Evolutionary conservation across 768 basidiomycete species (phyloP).

Genomic region (Clavulina sp.): DNA sequence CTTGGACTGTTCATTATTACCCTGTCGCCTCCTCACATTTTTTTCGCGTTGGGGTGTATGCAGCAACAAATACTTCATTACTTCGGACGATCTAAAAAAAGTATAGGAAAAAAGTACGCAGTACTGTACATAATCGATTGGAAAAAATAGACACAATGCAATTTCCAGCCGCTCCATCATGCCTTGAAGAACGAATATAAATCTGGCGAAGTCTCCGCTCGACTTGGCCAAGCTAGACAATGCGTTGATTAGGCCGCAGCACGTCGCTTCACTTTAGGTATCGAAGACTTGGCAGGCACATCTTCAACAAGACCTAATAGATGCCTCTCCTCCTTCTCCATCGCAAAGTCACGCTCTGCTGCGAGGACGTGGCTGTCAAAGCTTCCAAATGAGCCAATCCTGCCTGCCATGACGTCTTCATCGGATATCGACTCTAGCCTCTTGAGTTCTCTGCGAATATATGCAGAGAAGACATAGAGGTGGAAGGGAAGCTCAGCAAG

Average conservation of each 20-base stretch:
- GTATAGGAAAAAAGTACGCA: too few relatives aligned
- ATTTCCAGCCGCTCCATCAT: too few relatives aligned
- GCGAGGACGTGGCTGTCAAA: constrained; percentile 6
- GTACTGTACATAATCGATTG: too few relatives aligned
- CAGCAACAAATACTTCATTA: too few relatives aligned
- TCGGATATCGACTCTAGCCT: constrained; percentile 44
- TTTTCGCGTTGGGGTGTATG: too few relatives aligned
- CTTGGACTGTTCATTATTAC: too few relatives aligned
- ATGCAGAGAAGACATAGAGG: constrained; percentile 51
- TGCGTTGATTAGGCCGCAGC: background rate
- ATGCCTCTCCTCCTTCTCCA: background rate
- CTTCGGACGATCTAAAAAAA: too few relatives aligned
- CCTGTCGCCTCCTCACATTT: too few relatives aligned
- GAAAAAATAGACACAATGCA: too few relatives aligned
- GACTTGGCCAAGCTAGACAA: too few relatives aligned
- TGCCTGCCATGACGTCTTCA: constrained; percentile 20
- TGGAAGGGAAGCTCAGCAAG: constrained; percentile 50
- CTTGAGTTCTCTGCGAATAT: constrained; percentile 52
- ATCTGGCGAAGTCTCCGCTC: too few relatives aligned
- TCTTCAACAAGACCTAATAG: background rate
- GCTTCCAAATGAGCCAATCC: constrained; percentile 17
- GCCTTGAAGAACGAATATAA: too few relatives aligned
- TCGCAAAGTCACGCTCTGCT: background rate
- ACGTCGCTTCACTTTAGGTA: background rate
- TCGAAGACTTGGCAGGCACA: background rate